phyloP scores from a whole-genome alignment of 2,329 filamentous ascomycete genomes.

The Diaporthe sp. region DNA sequence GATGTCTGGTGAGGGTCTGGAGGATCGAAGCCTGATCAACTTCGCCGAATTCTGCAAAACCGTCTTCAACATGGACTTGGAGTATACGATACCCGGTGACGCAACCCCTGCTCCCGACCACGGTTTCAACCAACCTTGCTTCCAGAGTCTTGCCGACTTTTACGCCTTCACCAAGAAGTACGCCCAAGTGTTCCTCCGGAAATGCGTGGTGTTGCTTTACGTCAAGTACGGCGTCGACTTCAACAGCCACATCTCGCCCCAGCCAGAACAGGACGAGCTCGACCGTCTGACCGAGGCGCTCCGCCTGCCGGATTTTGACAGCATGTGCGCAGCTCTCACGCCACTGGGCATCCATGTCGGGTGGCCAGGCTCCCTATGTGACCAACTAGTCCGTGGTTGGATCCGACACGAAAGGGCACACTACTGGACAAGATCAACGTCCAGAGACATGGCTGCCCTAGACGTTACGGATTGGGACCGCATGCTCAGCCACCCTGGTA shows the following conservation, averaged over 20 bases:
- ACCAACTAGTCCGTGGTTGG: constrained; percentile 73
- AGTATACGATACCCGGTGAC: constrained; percentile 45
- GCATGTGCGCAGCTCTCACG: constrained; percentile 75
- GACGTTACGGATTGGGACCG: constrained; percentile 26
- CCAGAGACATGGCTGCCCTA: constrained; percentile 1
- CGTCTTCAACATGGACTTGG: constrained; percentile 57
- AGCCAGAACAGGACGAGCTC: constrained; percentile 79
- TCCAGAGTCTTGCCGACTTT: constrained; percentile 64
- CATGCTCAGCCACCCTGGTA: constrained; percentile 81
- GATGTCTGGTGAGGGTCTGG: constrained; percentile 30
- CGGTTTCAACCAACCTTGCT: constrained; percentile 65
- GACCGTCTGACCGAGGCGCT: constrained; percentile 82
- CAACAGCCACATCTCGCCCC: constrained; percentile 72
- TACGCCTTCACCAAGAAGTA: constrained; percentile 80
- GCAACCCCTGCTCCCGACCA: constrained; percentile 46
- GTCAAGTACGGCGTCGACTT: constrained; percentile 92
- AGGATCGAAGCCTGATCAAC: constrained; percentile 59
- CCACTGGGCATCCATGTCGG: constrained; percentile 54
- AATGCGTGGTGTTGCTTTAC: constrained; percentile 84
- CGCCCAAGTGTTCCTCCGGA: constrained; percentile 89
- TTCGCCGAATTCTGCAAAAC: constrained; percentile 66
- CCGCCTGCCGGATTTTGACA: constrained; percentile 80
- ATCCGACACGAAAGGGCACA: constrained; percentile 67
- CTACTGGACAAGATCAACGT: constrained; percentile 21
- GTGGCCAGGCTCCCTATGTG: constrained; percentile 58